These are phyloP conservation scores for Monosporascus sp. DNA, from an alignment of 2,329 filamentous ascomycete genomes.

Conservation along the genomic window DNA sequence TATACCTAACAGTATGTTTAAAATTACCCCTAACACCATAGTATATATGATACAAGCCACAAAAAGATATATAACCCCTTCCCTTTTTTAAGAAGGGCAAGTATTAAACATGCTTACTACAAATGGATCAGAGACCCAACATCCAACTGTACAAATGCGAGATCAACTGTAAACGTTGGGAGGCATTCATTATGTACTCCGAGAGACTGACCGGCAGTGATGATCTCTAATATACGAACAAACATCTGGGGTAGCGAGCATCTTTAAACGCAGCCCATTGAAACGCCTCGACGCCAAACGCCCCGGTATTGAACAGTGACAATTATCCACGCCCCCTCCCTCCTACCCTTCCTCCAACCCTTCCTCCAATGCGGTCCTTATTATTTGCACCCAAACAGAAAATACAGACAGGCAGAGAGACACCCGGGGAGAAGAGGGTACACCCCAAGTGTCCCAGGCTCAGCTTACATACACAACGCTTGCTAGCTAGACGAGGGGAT, in stretches of 20 bases:
- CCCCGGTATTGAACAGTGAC: neutral
- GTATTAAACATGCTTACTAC: no score
- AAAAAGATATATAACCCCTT: no score
- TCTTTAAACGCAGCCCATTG: neutral
- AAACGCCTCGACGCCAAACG: neutral
- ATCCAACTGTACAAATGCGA: neutral
- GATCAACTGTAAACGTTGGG: neutral
- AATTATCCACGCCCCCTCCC: neutral
- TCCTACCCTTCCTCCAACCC: neutral
- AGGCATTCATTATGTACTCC: neutral
- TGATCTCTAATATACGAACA: neutral
- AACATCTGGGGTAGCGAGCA: neutral
- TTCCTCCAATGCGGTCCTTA: neutral
- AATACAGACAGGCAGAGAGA: no score
- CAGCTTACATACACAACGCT: no score
- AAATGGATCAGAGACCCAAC: neutral
- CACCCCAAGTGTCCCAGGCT: no score
- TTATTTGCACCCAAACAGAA: no score
- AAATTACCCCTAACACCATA: neutral
- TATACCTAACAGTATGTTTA: neutral
- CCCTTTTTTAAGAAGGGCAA: no score
- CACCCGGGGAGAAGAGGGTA: no score
- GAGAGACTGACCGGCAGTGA: neutral
- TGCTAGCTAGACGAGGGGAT: neutral
- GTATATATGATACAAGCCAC: no score